Conservation (phyloP, 148 eudicot species). For the Hydrangea macrophylla region DNA sequence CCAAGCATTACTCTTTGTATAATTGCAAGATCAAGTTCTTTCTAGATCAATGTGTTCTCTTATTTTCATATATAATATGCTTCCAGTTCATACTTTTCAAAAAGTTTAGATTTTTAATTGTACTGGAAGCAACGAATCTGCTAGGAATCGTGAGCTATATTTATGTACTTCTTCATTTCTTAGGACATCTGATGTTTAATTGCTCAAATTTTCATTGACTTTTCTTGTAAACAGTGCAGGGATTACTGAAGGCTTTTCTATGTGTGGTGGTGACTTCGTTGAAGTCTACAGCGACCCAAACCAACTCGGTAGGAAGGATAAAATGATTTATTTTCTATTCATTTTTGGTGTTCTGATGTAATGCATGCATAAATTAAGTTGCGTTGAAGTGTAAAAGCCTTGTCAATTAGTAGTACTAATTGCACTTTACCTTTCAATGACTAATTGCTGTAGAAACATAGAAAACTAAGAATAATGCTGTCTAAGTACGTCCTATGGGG, state of each 20-base stretch:
- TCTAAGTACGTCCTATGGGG: too few relatives aligned
- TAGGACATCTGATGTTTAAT: neutral
- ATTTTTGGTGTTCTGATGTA: neutral
- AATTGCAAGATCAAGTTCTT: too few relatives aligned
- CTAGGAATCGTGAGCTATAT: neutral
- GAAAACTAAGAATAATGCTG: too few relatives aligned
- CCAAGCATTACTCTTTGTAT: too few relatives aligned
- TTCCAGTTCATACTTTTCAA: neutral
- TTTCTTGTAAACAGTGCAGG: slow-evolving; percentile 78
- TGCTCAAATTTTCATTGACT: slow-evolving; percentile 17
- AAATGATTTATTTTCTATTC: neutral
- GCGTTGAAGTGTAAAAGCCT: neutral
- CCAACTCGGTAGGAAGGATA: slow-evolving; percentile 62
- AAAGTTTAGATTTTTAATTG: neutral
- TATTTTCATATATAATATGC: neutral
- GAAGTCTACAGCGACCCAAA: slow-evolving; percentile 91
- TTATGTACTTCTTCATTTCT: neutral
- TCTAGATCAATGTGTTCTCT: too few relatives aligned
- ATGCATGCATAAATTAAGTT: neutral
- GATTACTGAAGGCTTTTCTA: slow-evolving; percentile 97
- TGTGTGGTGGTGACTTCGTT: slow-evolving; percentile 99
- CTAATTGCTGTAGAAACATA: too few relatives aligned
- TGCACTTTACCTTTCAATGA: neutral
- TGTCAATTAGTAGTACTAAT: neutral
- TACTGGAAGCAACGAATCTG: neutral